These are phyloP conservation scores for Amoebophrya sp. DNA, from an alignment of 169 alveolate species.

Conservation along the genomic window DNA sequence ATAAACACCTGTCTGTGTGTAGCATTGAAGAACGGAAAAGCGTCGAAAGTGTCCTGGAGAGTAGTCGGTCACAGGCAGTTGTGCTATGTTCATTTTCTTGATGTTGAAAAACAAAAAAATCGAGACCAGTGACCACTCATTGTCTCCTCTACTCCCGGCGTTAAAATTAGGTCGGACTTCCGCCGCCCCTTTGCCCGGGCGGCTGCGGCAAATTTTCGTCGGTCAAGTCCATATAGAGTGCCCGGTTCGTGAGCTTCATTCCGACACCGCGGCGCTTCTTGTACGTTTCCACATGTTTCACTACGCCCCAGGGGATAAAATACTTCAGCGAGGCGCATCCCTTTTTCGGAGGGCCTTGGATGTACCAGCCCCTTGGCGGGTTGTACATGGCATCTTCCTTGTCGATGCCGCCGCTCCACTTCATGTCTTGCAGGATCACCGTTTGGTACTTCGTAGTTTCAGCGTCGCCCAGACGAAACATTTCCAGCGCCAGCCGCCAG, in stretches of 20 bases:
- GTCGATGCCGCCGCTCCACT: background rate
- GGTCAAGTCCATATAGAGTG: background rate
- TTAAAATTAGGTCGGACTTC: too few species aligned
- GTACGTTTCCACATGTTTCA: background rate
- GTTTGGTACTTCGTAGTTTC: background rate
- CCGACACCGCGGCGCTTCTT: background rate
- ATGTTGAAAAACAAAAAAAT: too few species aligned
- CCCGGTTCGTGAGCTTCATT: background rate
- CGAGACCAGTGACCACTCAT: too few species aligned
- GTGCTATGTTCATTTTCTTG: too few species aligned
- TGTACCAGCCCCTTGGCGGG: slow-evolving; percentile 8
- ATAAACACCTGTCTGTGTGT: too few species aligned
- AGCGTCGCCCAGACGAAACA: background rate
- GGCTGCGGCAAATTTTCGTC: background rate
- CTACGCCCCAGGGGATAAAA: background rate
- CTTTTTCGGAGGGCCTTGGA: background rate
- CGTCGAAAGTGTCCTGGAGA: too few species aligned
- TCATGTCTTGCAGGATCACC: slow-evolving; percentile 6
- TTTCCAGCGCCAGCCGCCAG: background rate
- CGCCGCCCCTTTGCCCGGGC: too few species aligned
- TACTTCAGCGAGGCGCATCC: background rate
- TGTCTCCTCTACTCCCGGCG: too few species aligned
- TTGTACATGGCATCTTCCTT: background rate
- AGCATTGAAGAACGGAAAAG: too few species aligned
- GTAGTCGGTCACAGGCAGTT: too few species aligned